Percentiles rank a stretch among this genome's conserved stretches.
Conservation (phyloP, 2,329 filamentous ascomycete species). For the Trichophyton verrucosum region DNA sequence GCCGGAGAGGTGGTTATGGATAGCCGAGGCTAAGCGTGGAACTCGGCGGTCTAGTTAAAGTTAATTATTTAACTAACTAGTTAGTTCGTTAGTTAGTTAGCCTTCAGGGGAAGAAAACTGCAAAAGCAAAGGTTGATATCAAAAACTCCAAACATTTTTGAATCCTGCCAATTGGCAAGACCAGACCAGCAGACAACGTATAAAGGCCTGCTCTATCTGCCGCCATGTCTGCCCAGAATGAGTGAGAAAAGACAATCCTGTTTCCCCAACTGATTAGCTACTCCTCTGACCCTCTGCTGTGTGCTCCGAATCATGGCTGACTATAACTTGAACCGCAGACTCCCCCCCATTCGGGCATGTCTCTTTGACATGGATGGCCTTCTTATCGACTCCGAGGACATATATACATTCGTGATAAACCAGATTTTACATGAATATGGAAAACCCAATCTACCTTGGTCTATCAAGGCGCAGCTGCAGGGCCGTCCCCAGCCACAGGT, state of each 20-base stretch:
- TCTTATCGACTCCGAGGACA: slow-evolving; percentile 83
- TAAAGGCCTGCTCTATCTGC: background rate
- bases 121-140: background rate
- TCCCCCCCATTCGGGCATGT: slow-evolving; percentile 73
- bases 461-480: slow-evolving; percentile 79
- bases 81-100: background rate
- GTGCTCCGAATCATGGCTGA: background rate
- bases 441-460: slow-evolving; percentile 71
- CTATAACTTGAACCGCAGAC: slow-evolving; percentile 36
- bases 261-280: background rate
- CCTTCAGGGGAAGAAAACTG: background rate
- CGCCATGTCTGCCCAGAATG: background rate
- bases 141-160: background rate
- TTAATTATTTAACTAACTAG: no score
- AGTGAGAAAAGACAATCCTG: background rate
- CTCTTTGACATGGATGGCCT: slow-evolving; percentile 99
- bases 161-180: background rate
- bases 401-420: slow-evolving; percentile 76
- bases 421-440: slow-evolving; percentile 63
- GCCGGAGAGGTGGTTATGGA: background rate
- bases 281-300: background rate
- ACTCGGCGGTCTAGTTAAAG: no score
- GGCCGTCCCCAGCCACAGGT: slow-evolving; percentile 49
- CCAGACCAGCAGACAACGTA: background rate
- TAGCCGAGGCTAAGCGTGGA: slow-evolving; percentile 1